Percentiles rank a stretch among this genome's conserved stretches.
These are phyloP conservation scores for Globisporangium uncinulatum DNA, from an alignment of 352 stramenopile species.

Conservation along the genomic window DNA sequence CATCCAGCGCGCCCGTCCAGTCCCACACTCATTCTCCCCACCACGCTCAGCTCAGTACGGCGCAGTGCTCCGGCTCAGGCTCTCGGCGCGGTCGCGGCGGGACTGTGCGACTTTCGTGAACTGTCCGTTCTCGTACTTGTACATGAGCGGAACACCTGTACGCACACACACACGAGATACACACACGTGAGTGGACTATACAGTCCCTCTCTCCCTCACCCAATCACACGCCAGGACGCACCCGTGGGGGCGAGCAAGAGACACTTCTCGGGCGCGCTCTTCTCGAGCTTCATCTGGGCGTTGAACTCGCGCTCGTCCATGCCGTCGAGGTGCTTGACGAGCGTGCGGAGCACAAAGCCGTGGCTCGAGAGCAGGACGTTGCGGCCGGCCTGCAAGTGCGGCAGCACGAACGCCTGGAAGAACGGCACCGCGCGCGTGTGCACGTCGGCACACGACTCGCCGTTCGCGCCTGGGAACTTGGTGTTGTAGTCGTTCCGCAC, in stretches of 20 bases:
- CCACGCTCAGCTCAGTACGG: slow-evolving; percentile 40
- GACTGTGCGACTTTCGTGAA: slow-evolving; percentile 71
- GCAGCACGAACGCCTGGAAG: slow-evolving; percentile 71
- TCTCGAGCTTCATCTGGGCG: slow-evolving; percentile 82
- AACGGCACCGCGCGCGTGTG: slow-evolving; percentile 72
- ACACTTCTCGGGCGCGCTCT: slow-evolving; percentile 67
- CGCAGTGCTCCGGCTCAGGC: slow-evolving; percentile 59
- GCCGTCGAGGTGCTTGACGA: slow-evolving; percentile 79
- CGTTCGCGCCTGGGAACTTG: slow-evolving; percentile 73
- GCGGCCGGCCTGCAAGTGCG: slow-evolving; percentile 59
- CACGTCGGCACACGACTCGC: slow-evolving; percentile 79
- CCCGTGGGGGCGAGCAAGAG: slow-evolving; percentile 68
- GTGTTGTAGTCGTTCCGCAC: slow-evolving; percentile 79
- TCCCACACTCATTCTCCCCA: not conserved
- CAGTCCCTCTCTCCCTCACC: not conserved
- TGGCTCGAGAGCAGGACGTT: slow-evolving; percentile 81
- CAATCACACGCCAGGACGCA: slow-evolving; percentile 11
- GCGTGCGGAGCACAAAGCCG: slow-evolving; percentile 79
- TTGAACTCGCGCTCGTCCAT: slow-evolving; percentile 75
- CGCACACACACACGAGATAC: not conserved
- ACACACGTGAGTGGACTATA: not conserved
- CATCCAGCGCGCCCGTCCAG: no score
- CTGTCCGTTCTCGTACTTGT: slow-evolving; percentile 68
- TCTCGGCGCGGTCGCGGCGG: slow-evolving; percentile 65
- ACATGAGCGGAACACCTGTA: slow-evolving; percentile 76